A percentile compares a stretch with the other conserved stretches of the same genome.
phyloP scores from a whole-genome alignment of 345 rosid species.

The Abelmoschus esculentus region DNA sequence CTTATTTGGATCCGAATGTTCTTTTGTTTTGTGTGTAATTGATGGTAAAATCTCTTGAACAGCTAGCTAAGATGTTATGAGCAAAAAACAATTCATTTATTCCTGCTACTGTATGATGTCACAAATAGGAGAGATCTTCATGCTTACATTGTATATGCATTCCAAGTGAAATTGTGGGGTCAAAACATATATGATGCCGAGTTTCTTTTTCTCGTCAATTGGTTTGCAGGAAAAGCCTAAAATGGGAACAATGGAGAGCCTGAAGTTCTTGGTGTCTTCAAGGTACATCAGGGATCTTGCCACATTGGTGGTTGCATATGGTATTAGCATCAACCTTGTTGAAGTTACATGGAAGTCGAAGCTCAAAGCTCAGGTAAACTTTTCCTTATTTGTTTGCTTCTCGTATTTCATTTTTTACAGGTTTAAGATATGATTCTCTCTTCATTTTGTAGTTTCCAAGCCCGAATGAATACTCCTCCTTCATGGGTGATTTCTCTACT shows the following conservation, averaged over 20 bases:
- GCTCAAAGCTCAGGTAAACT: conserved; percentile 90
- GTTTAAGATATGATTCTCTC: conserved; percentile 1
- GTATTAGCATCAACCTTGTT: conserved; percentile 59
- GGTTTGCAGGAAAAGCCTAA: conserved; percentile 66
- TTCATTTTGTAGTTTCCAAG: conserved; percentile 68
- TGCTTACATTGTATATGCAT: no score
- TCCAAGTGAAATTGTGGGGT: no score
- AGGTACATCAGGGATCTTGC: conserved; percentile 88
- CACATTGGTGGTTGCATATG: conserved; percentile 51
- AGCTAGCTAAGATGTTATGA: no score
- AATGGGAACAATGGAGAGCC: conserved; percentile 95
- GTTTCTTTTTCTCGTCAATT: not conserved
- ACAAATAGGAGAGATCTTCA: no score
- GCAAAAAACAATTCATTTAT: no score
- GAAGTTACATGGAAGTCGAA: conserved; percentile 99
- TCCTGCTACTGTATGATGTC: no score
- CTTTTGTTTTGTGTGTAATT: no score
- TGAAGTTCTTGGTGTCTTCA: conserved; percentile 88
- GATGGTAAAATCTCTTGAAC: no score
- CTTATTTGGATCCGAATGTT: no score
- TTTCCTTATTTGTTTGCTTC: not conserved
- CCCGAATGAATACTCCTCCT: conserved; percentile 91
- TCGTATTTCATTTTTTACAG: not conserved
- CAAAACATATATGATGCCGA: not conserved
- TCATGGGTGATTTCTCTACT: conserved; percentile 97